These are phyloP conservation scores for Kodamaea sagamina DNA, from an alignment of 805 yeast species.

Conservation along the genomic window DNA sequence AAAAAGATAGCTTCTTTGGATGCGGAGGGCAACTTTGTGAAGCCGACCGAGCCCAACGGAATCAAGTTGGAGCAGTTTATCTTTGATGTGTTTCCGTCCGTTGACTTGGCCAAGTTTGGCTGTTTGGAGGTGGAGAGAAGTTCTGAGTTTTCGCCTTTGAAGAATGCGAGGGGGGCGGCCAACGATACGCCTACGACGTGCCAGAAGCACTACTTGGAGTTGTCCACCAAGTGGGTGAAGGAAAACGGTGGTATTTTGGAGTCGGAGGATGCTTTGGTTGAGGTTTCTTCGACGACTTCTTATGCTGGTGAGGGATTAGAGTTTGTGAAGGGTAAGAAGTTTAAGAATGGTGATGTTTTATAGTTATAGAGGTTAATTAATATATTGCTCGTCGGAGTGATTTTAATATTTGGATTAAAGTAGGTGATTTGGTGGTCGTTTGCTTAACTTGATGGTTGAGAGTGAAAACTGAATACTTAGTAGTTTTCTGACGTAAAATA, in stretches of 20 bases:
- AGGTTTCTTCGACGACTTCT: constrained; percentile 73
- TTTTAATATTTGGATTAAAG: no score
- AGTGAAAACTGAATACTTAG: no score
- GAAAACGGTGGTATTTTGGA: constrained; percentile 66
- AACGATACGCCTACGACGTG: constrained; percentile 88
- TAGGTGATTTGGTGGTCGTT: no score
- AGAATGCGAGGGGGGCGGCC: constrained; percentile 81
- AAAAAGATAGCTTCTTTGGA: constrained; percentile 77
- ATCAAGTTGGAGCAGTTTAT: constrained; percentile 95
- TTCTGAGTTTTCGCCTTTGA: constrained; percentile 90
- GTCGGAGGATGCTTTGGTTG: constrained; percentile 53
- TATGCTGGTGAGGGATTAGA: constrained; percentile 76
- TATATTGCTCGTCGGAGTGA: no score
- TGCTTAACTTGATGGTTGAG: no score
- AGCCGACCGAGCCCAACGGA: constrained; percentile 84
- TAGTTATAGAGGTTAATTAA: constrained; percentile 3
- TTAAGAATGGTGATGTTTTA: constrained; percentile 35
- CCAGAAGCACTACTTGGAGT: constrained; percentile 57
- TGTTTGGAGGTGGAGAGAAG: constrained; percentile 86
- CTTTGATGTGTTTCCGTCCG: constrained; percentile 89
- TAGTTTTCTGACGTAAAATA: no score
- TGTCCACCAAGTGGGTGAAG: constrained; percentile 74
- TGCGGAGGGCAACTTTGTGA: constrained; percentile 45
- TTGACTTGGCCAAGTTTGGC: constrained; percentile 73
- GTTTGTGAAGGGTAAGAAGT: constrained; percentile 49